phyloP scores from a whole-genome alignment of 345 rosid genomes.

The Microthlaspi erraticum region DNA sequence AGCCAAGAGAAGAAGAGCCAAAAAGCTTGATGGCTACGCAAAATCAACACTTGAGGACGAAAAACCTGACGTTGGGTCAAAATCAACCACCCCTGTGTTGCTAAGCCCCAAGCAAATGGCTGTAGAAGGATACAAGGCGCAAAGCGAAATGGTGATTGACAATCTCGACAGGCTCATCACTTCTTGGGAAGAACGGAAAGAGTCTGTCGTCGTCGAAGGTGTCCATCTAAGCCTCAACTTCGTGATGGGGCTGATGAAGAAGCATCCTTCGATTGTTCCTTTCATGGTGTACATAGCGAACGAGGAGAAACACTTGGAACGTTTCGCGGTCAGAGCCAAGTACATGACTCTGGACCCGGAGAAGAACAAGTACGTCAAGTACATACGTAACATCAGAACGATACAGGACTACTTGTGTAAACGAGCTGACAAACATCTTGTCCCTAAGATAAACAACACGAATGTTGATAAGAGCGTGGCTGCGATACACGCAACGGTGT shows the following conservation, averaged over 20 bases:
- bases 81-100: slow-evolving; percentile 44
- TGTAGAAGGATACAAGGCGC: slow-evolving; percentile 94
- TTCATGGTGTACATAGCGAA: slow-evolving; percentile 95
- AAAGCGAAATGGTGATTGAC: slow-evolving; percentile 99
- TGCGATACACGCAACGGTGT: slow-evolving; percentile 94
- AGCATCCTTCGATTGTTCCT: slow-evolving; percentile 96
- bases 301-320: slow-evolving; percentile 97
- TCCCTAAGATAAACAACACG: slow-evolving; percentile 95
- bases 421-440: slow-evolving; percentile 96
- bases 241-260: slow-evolving; percentile 99
- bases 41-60: slow-evolving; percentile 55
- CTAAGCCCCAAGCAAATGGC: slow-evolving; percentile 94
- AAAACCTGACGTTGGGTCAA: slow-evolving; percentile 48
- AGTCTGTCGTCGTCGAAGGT: slow-evolving; percentile 98
- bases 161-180: slow-evolving; percentile 98
- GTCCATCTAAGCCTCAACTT: slow-evolving; percentile 98
- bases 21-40: slow-evolving; percentile 60
- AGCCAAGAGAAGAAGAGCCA: slow-evolving; percentile 72
- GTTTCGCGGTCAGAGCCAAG: slow-evolving; percentile 99
- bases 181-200: slow-evolving; percentile 96
- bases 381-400: slow-evolving; percentile 89
- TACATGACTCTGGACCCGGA: slow-evolving; percentile 98
- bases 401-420: slow-evolving; percentile 94
- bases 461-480: slow-evolving; percentile 98
- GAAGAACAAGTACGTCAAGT: slow-evolving; percentile 94